Evolutionary conservation across 768 basidiomycete species (phyloP), one percentile per base, ranked within the genome.

Genomic region (Trametes sanguinea): DNA sequence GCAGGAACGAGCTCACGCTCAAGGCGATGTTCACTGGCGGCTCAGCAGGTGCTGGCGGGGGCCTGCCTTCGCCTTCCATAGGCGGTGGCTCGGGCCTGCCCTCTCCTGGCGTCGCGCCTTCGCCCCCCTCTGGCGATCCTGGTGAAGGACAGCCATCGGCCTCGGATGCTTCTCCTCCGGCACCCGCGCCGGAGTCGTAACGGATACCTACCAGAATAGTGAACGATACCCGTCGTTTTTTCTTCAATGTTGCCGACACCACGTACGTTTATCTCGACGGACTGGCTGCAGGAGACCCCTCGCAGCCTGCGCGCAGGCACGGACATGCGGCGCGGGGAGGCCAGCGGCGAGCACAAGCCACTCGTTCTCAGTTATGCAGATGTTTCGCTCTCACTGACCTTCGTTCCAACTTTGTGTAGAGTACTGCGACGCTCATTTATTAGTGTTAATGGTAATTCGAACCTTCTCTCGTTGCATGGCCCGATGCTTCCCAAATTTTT

Each of bases 1-100:
- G 85, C 72, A 80, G 86, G 74, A 93, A 91, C 71, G 94, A 95
- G 55, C 74, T 85, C 76, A 87, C 92, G 22, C 76, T 98, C 66
- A 94, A 89, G 78, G 90, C 91, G 33, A 96, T 98, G 92, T 95
- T 95, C 71, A 81, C 72, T 37, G 78, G 76, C 4, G 53, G 62
- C 33, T 37, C 35, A 11, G 35, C 6, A 37, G 17, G 56, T 11
- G 51, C 30, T 27, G 35, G 29, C 33, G 44, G 53, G 14, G 46
- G 32, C 14, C 42, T 51, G 32, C 16, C 42, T 16, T 67, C 65
- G 46, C 62, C 65, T 4, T 37, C 39, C 11, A 43, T 44, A 32
- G 54, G 51, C 8, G 27, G 30, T 6, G 29, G 55, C 45, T 40
- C 57, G 14, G 54, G 46, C 29, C 42, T 54, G 35, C n/a, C 52